phyloP scores from a whole-genome alignment of 352 stramenopile genomes.

The Globisporangium uncinulatum region DNA sequence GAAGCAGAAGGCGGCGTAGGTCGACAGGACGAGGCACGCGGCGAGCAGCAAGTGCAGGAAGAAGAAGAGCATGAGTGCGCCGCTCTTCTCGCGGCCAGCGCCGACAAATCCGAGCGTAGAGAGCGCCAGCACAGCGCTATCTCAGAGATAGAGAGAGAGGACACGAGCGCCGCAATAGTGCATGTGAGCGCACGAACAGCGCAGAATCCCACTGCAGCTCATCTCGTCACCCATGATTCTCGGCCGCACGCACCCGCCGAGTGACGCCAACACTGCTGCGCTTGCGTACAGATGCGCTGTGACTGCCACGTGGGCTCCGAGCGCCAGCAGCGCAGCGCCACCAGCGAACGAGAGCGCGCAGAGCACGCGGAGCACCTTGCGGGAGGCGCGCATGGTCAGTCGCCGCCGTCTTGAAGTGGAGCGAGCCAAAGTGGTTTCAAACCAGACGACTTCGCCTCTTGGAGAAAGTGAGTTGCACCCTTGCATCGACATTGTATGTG shows the following conservation, averaged over 20 bases:
- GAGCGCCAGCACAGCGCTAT: conserved; percentile 36
- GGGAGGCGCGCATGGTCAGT: conserved; percentile 48
- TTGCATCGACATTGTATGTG: too few relatives aligned
- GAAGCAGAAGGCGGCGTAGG: conserved; percentile 63
- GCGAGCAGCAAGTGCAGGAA: conserved; percentile 67
- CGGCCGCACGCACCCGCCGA: conserved; percentile 25
- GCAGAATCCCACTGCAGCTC: background rate
- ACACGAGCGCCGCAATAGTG: background rate
- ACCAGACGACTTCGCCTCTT: too few relatives aligned
- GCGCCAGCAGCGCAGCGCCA: conserved; percentile 38
- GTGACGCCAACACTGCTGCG: conserved; percentile 33
- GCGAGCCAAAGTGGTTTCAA: background rate
- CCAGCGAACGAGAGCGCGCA: conserved; percentile 48
- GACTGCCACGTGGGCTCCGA: conserved; percentile 52
- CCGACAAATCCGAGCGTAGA: conserved; percentile 58
- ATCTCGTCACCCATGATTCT: too few relatives aligned
- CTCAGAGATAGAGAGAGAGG: background rate
- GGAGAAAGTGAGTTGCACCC: too few relatives aligned
- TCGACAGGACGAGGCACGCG: conserved; percentile 51
- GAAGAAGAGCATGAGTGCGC: conserved; percentile 67
- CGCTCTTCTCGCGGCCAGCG: conserved; percentile 59
- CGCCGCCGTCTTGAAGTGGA: background rate
- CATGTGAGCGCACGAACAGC: background rate
- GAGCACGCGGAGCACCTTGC: conserved; percentile 53
- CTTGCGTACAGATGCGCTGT: conserved; percentile 40